Percentiles rank a stretch among this genome's conserved stretches.
phyloP scores from a whole-genome alignment of 306 rosid species.

The Cucurbita moschata region DNA sequence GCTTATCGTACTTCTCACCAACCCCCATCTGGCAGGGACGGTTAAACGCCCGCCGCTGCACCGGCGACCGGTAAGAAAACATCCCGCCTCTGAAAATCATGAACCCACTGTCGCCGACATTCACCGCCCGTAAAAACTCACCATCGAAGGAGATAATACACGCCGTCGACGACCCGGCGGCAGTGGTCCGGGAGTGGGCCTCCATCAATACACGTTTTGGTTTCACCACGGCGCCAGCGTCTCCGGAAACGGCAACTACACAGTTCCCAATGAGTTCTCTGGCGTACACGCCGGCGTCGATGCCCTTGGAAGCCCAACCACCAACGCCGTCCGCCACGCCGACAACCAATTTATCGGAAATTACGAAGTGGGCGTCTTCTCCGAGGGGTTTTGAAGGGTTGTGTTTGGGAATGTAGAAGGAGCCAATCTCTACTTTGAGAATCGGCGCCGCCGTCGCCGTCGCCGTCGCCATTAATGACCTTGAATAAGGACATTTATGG shows the following conservation, averaged over 20 bases:
- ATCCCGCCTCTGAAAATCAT: background rate
- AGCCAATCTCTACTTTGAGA: background rate
- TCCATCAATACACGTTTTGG: background rate
- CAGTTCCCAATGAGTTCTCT: background rate
- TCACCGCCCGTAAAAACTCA: background rate
- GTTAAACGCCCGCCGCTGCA: background rate
- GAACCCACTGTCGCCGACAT: slow-evolving; percentile 5
- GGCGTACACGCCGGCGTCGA: slow-evolving; percentile 1
- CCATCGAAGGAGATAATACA: background rate
- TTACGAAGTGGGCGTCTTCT: background rate
- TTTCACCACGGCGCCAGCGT: background rate
- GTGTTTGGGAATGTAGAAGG: background rate
- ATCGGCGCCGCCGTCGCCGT: background rate
- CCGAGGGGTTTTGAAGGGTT: background rate
- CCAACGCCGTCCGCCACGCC: slow-evolving; percentile 4
- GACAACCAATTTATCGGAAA: background rate
- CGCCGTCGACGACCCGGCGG: background rate
- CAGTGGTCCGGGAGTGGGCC: background rate
- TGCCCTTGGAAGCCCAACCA: background rate
- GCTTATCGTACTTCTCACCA: background rate
- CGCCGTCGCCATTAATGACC: background rate
- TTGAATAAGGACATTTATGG: background rate
- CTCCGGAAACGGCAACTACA: background rate
- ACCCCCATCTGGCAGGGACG: background rate
- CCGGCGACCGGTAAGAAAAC: background rate